A percentile compares a stretch with the other conserved stretches of the same genome.
Evolutionary conservation across 805 yeast genomes (phyloP).

Genomic region (Zygoascus bituminiphila): DNA sequence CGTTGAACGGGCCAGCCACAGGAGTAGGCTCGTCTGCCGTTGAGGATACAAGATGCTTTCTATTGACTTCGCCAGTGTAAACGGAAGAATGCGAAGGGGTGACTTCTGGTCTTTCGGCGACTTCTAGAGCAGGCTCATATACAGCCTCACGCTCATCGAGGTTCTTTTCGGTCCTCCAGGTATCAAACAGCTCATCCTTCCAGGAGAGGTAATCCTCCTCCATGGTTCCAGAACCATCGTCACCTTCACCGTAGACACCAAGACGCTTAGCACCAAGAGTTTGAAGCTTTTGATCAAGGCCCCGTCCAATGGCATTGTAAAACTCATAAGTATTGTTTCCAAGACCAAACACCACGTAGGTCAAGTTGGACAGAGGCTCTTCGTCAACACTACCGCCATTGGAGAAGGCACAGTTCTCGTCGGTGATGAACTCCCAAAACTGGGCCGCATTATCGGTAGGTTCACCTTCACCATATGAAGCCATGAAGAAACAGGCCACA

Average conservation of each 20-base stretch:
- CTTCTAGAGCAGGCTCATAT: conserved; percentile 60
- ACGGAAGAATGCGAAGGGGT: conserved; percentile 35
- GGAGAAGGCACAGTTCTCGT: conserved; percentile 44
- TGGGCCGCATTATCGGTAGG: conserved; percentile 91
- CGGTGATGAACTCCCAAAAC: conserved; percentile 57
- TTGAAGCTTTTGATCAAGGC: conserved; percentile 40
- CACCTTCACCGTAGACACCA: conserved; percentile 84
- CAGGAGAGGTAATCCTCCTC: conserved; percentile 92
- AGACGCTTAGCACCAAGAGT: conserved; percentile 65
- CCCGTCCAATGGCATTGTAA: conserved; percentile 71
- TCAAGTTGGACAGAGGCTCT: conserved; percentile 43
- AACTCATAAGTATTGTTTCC: conserved; percentile 94
- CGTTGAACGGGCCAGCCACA: conserved; percentile 52
- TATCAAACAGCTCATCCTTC: conserved; percentile 72
- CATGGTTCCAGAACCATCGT: conserved; percentile 88
- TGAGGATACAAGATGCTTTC: conserved; percentile 37
- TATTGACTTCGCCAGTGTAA: conserved; percentile 76
- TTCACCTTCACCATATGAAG: conserved; percentile 98
- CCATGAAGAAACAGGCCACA: conserved; percentile 68
- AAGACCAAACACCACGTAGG: conserved; percentile 75
- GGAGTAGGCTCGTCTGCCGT: conserved; percentile 36
- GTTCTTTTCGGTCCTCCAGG: conserved; percentile 52
- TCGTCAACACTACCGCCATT: conserved; percentile 24
- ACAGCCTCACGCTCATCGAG: conserved; percentile 72
- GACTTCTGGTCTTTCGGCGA: conserved; percentile 17